A percentile compares a stretch with the other conserved stretches of the same genome.
These are phyloP conservation scores for Trametes meyenii DNA, from an alignment of 768 basidiomycete genomes.

Conservation along the genomic window DNA sequence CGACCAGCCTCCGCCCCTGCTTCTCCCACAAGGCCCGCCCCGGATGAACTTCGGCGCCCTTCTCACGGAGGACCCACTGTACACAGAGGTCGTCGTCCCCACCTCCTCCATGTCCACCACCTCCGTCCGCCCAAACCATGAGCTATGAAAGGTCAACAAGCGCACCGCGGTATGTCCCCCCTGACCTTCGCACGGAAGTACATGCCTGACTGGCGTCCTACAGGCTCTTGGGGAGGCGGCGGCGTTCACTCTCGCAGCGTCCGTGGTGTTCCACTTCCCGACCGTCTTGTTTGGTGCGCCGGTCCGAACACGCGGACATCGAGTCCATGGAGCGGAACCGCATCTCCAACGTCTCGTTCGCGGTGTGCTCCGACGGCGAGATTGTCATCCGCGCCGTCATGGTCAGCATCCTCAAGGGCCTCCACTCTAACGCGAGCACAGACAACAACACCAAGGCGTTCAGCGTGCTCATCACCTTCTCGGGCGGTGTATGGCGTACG, in stretches of 20 bases:
- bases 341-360: conserved; percentile 75
- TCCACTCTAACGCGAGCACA: conserved; percentile 60
- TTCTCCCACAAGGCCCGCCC: too few species aligned
- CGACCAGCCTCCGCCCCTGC: too few species aligned
- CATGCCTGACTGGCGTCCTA: not conserved
- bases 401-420: conserved; percentile 72
- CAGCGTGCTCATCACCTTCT: conserved; percentile 76
- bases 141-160: too few species aligned
- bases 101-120: too few species aligned
- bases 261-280: conserved; percentile 50
- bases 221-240: conserved; percentile 58
- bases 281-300: conserved; percentile 80
- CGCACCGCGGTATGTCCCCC: conserved; percentile 19
- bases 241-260: conserved; percentile 51
- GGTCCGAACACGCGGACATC: conserved; percentile 51
- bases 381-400: conserved; percentile 70
- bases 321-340: conserved; percentile 72
- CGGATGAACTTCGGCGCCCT: too few species aligned
- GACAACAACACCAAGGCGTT: conserved; percentile 78
- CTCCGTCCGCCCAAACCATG: too few species aligned
- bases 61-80: too few species aligned
- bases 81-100: too few species aligned
- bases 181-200: not conserved
- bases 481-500: conserved; percentile 74
- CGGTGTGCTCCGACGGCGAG: conserved; percentile 70